Conservation (phyloP, 2,329 filamentous ascomycete genomes). For the Didymella keratinophila region DNA sequence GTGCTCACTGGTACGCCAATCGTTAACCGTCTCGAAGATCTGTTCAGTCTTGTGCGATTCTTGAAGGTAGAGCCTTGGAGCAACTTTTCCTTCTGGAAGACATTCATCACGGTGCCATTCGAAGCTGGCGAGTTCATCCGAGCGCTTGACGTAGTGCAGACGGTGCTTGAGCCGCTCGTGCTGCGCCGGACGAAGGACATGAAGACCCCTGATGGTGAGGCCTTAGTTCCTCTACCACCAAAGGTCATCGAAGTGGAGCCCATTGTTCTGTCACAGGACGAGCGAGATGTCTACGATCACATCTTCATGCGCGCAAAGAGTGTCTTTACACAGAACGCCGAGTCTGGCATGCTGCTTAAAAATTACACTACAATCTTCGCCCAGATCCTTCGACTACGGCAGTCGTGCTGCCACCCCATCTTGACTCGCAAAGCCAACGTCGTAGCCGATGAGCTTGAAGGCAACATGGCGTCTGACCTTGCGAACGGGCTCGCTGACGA, state of each 20-base stretch:
- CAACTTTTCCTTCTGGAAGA: constrained; percentile 99
- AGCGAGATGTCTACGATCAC: constrained; percentile 91
- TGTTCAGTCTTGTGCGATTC: constrained; percentile 93
- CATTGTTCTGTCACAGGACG: constrained; percentile 82
- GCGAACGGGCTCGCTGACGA: constrained; percentile 87
- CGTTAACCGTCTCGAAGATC: constrained; percentile 91
- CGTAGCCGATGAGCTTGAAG: constrained; percentile 87
- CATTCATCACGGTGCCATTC: constrained; percentile 96
- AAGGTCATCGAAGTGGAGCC: constrained; percentile 86
- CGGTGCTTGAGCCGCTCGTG: constrained; percentile 93
- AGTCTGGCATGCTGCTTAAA: constrained; percentile 91
- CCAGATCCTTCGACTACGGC: constrained; percentile 89
- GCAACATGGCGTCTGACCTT: constrained; percentile 77
- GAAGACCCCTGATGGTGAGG: constrained; percentile 88
- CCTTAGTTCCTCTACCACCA: constrained; percentile 81
- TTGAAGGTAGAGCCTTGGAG: constrained; percentile 96
- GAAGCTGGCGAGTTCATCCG: constrained; percentile 94
- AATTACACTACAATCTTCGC: constrained; percentile 97
- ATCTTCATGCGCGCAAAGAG: constrained; percentile 84
- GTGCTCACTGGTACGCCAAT: constrained; percentile 94
- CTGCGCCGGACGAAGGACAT: constrained; percentile 96
- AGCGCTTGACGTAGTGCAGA: constrained; percentile 95
- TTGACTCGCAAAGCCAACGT: constrained; percentile 85
- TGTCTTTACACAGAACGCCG: constrained; percentile 84
- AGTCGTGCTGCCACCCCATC: constrained; percentile 92